These are phyloP conservation scores for Halocafeteria seosinensis DNA, from an alignment of 108 stramenopile species.

Conservation along the genomic window DNA sequence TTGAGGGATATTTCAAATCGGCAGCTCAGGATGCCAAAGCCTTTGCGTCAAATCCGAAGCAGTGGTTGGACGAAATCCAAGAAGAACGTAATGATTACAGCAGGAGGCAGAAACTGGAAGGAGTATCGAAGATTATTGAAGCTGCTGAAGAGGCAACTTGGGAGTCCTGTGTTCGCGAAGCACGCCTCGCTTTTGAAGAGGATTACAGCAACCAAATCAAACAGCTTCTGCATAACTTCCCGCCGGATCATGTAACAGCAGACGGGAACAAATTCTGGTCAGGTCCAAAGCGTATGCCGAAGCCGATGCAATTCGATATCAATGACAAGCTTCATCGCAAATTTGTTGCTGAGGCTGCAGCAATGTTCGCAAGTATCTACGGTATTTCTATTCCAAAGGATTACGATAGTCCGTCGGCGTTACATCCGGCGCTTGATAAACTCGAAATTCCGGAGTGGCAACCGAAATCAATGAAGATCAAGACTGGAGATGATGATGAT, in stretches of 20 bases:
- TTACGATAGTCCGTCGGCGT: background rate
- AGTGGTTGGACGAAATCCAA: slow-evolving; percentile 1
- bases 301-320: slow-evolving; percentile 2
- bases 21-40: slow-evolving; percentile 22
- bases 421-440: slow-evolving; percentile 2
- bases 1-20: slow-evolving; percentile 33
- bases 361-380: slow-evolving; percentile 31
- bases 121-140: background rate
- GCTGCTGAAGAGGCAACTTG: background rate
- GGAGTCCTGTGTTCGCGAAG: slow-evolving; percentile 22
- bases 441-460: background rate
- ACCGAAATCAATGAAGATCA: background rate
- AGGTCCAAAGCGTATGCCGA: slow-evolving; percentile 41
- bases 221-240: slow-evolving; percentile 36
- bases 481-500: slow-evolving; percentile 8
- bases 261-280: slow-evolving; percentile 39
- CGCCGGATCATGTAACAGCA: slow-evolving; percentile 24
- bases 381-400: slow-evolving; percentile 26
- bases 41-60: slow-evolving; percentile 22
- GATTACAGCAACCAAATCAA: slow-evolving; percentile 29
- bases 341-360: slow-evolving; percentile 31
- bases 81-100: slow-evolving; percentile 3
- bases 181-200: slow-evolving; percentile 22
- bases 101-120: background rate
- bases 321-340: slow-evolving; percentile 18